These are phyloP conservation scores for Castanospermum australe DNA, from an alignment of 306 rosid species.

Conservation along the genomic window DNA sequence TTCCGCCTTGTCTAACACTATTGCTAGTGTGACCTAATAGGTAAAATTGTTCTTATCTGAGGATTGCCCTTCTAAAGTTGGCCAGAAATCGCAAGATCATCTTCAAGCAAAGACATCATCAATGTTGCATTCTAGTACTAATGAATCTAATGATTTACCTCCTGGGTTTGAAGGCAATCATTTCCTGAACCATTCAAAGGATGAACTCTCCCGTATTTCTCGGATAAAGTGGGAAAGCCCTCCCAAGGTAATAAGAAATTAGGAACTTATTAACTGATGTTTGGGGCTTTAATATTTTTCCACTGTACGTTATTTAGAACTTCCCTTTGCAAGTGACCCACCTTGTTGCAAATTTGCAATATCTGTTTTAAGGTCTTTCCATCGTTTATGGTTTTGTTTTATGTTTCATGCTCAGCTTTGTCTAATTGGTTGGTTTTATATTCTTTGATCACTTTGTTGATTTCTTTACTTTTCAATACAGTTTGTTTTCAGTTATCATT, in stretches of 20 bases:
- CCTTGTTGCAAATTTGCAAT: neutral
- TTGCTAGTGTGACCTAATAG: constrained; percentile 33
- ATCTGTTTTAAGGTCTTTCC: neutral
- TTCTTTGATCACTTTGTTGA: constrained; percentile 8
- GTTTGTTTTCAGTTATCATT: constrained; percentile 47
- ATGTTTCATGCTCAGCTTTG: neutral
- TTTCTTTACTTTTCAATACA: constrained; percentile 26
- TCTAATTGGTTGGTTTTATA: neutral
- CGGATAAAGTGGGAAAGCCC: constrained; percentile 67
- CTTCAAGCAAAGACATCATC: constrained; percentile 46
- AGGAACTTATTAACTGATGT: neutral
- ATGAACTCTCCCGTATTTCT: constrained; percentile 26
- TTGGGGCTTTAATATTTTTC: neutral
- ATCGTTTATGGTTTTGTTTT: neutral
- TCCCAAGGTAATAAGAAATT: constrained; percentile 45
- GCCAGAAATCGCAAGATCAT: constrained; percentile 42
- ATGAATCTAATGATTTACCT: constrained; percentile 45
- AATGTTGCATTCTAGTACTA: constrained; percentile 32
- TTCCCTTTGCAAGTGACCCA: neutral
- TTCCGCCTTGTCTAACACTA: constrained; percentile 1
- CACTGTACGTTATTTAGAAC: neutral
- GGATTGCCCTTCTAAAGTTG: constrained; percentile 62
- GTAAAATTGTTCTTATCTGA: constrained; percentile 57
- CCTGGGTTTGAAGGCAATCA: constrained; percentile 68
- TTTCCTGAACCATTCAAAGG: constrained; percentile 25